Evolutionary conservation across 2,329 filamentous ascomycete genomes (phyloP).

Genomic region (Hawksworthiomyces lignivorus): DNA sequence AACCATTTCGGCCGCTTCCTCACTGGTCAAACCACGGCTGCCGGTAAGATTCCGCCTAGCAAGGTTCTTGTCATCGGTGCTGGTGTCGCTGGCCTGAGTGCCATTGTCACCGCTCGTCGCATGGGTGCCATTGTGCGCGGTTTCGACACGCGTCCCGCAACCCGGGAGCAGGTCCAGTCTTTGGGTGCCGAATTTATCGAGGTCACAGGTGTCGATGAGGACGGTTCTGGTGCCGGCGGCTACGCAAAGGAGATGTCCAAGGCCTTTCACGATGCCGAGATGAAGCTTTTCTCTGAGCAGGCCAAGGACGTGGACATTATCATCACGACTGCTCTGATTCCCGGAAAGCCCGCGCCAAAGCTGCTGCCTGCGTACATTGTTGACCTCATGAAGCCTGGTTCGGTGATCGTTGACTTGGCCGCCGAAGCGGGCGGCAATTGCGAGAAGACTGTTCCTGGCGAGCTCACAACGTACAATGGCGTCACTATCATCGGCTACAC

Average conservation of each 20-base stretch:
- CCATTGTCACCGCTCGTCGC: conserved; percentile 77
- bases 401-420: conserved; percentile 79
- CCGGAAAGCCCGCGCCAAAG: conserved; percentile 73
- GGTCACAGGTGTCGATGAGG: conserved; percentile 69
- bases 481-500: conserved; percentile 86
- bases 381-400: conserved; percentile 81
- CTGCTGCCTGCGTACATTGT: conserved; percentile 76
- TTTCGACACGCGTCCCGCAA: conserved; percentile 85
- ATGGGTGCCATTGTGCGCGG: conserved; percentile 85
- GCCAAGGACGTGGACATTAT: conserved; percentile 85
- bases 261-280: conserved; percentile 86
- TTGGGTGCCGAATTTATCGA: conserved; percentile 86
- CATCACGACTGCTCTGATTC: conserved; percentile 86
- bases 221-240: conserved; percentile 74
- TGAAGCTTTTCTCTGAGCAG: conserved; percentile 86
- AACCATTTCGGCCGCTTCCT: conserved; percentile 85
- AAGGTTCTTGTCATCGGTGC: conserved; percentile 88
- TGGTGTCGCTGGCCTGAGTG: conserved; percentile 80
- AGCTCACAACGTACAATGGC: conserved; percentile 63
- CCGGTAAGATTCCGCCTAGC: conserved; percentile 81
- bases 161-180: conserved; percentile 82
- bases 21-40: conserved; percentile 83
- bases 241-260: conserved; percentile 94
- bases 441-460: conserved; percentile 67
- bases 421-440: conserved; percentile 86